phyloP scores from a whole-genome alignment of 306 rosid species.

The Acmispon strigosus region DNA sequence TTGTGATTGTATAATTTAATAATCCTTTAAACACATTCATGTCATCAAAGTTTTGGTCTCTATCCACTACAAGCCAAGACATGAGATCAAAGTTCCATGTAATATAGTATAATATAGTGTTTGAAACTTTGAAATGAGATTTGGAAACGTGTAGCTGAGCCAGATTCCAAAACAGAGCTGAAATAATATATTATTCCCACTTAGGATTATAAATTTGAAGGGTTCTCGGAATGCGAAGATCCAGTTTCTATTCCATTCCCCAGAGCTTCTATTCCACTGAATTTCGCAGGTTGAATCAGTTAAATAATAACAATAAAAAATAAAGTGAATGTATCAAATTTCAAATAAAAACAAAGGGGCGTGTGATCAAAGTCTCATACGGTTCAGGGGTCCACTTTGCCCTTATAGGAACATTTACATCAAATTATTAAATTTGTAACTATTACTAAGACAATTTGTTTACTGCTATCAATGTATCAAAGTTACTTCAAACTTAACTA shows the following conservation, averaged over 20 bases:
- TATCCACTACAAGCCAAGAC: constrained; percentile 38
- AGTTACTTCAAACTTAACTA: not conserved
- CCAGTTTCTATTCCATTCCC: constrained; percentile 99
- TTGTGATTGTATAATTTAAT: constrained; percentile 27
- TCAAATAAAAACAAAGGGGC: constrained; percentile 40
- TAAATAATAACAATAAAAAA: constrained; percentile 1
- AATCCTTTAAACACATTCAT: constrained; percentile 31
- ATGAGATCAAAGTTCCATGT: constrained; percentile 41
- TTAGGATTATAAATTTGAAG: constrained; percentile 33
- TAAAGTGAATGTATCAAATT: constrained; percentile 18
- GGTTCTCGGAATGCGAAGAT: constrained; percentile 73
- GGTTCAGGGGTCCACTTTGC: constrained; percentile 47
- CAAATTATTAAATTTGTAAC: not conserved
- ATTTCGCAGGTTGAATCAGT: constrained; percentile 50
- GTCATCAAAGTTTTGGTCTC: constrained; percentile 36
- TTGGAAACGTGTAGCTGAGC: constrained; percentile 64
- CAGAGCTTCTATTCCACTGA: constrained; percentile 99
- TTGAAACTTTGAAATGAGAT: constrained; percentile 46
- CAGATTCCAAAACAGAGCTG: constrained; percentile 56
- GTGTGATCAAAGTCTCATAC: constrained; percentile 33
- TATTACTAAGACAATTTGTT: not conserved
- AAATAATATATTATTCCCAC: constrained; percentile 19
- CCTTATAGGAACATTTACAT: constrained; percentile 6
- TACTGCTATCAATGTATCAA: constrained; percentile 2
- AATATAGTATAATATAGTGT: not conserved